These are phyloP conservation scores for Collybiopsis luxurians DNA, from an alignment of 768 basidiomycete species.

Conservation along the genomic window DNA sequence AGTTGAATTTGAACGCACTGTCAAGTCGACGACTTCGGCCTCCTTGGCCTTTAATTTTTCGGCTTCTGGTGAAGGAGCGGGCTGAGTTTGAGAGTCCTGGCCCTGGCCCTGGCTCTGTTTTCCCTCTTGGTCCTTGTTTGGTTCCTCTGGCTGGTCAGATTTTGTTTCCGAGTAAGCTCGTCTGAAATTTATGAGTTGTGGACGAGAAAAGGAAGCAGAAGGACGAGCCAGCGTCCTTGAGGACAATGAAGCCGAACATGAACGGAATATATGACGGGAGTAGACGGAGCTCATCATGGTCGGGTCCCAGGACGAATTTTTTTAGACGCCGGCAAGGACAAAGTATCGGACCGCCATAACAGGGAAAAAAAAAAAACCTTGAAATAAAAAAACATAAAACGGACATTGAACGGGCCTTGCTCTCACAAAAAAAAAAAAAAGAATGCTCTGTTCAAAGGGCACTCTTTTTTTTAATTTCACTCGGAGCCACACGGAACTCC, in stretches of 20 bases:
- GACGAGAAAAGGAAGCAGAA: conserved; percentile 22
- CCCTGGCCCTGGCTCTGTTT: conserved; percentile 25
- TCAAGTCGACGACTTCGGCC: conserved; percentile 78
- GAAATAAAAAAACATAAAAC: no score
- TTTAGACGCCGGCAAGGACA: no score
- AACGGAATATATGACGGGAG: conserved; percentile 52
- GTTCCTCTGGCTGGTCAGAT: conserved; percentile 12
- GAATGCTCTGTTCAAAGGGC: no score
- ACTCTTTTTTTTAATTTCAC: no score
- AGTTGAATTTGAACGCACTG: conserved; percentile 46
- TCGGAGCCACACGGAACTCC: conserved; percentile 3
- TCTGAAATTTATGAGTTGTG: conserved; percentile 21
- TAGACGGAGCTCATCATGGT: conserved; percentile 49
- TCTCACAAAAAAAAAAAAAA: no score
- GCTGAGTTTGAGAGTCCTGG: conserved; percentile 22
- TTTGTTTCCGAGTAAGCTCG: conserved; percentile 57
- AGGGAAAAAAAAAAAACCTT: no score
- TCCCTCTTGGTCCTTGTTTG: conserved; percentile 10
- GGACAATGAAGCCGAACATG: conserved; percentile 58
- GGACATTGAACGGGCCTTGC: no score
- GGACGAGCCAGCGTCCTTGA: conserved; percentile 43
- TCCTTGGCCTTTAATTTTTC: conserved; percentile 80
- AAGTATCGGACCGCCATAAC: no score
- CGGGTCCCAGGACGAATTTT: no score
- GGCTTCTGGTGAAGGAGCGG: conserved; percentile 29